Percentiles rank a stretch among this genome's conserved stretches.
These are phyloP conservation scores for Neospermospora avenae DNA, from an alignment of 2,329 filamentous ascomycete species.

Conservation along the genomic window DNA sequence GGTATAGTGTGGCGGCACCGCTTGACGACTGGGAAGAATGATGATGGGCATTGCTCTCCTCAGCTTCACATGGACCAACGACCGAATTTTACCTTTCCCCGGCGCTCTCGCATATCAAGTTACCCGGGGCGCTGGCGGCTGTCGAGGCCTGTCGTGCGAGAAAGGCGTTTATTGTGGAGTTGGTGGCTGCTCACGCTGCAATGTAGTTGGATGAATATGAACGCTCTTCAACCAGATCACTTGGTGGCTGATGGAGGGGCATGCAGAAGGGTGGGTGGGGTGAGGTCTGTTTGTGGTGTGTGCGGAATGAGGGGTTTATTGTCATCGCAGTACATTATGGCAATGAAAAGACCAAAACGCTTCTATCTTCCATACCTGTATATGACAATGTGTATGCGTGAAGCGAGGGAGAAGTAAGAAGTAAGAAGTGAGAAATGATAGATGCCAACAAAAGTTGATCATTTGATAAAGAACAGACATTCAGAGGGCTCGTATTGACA, in stretches of 20 bases:
- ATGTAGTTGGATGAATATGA: neutral
- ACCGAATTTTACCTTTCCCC: neutral
- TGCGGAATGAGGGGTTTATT: conserved; percentile 1
- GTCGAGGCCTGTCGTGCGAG: conserved; percentile 6
- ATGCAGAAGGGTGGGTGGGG: neutral
- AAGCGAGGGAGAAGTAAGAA: neutral
- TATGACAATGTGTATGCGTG: neutral
- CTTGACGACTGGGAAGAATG: neutral
- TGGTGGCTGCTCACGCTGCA: neutral
- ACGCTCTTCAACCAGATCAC: neutral
- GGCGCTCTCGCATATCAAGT: neutral
- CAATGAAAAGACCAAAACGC: neutral
- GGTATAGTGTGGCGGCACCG: neutral
- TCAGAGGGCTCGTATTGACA: neutral
- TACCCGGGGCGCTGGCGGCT: neutral
- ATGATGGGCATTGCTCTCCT: neutral
- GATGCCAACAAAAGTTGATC: neutral
- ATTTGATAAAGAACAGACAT: too few relatives aligned
- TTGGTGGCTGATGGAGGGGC: neutral
- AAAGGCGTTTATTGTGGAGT: neutral
- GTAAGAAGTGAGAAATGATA: neutral
- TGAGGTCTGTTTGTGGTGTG: too few relatives aligned
- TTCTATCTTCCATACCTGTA: too few relatives aligned
- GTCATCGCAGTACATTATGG: neutral
- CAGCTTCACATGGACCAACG: neutral